phyloP scores from a whole-genome alignment of 805 yeast genomes.

The Henningerozyma blattae region DNA sequence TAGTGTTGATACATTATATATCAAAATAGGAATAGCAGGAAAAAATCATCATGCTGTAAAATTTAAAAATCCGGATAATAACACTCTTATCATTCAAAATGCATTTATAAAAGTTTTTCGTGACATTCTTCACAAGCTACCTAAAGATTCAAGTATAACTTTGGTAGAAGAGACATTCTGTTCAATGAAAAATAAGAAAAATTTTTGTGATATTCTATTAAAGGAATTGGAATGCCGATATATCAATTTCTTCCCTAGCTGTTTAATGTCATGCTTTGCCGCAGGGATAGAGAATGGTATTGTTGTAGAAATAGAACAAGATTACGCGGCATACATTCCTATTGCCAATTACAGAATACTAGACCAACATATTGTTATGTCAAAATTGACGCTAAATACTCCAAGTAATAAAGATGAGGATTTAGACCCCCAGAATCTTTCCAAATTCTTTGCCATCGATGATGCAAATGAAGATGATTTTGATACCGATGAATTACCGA shows the following conservation, averaged over 20 bases:
- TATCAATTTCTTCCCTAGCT: slow-evolving; percentile 25
- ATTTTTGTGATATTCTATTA: slow-evolving; percentile 17
- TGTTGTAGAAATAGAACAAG: slow-evolving; percentile 32
- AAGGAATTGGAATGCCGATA: slow-evolving; percentile 21
- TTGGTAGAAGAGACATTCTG: slow-evolving; percentile 18
- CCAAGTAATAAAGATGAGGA: not conserved
- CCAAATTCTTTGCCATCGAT: not conserved
- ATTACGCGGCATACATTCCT: slow-evolving; percentile 22
- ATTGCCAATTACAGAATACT: slow-evolving; percentile 27
- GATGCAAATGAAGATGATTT: not conserved
- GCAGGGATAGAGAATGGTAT: slow-evolving; percentile 27
- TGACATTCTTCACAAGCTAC: not conserved
- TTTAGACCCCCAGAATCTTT: not conserved
- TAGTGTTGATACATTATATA: not conserved
- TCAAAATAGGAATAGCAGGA: slow-evolving; percentile 1
- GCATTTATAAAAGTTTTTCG: not conserved
- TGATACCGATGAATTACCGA: slow-evolving; percentile 1
- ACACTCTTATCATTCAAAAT: not conserved
- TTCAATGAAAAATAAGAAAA: slow-evolving; percentile 19
- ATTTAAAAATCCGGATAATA: not conserved
- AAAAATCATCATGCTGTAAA: not conserved
- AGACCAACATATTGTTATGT: slow-evolving; percentile 8
- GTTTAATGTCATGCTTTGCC: slow-evolving; percentile 25
- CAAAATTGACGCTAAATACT: slow-evolving; percentile 6
- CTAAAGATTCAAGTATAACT: not conserved